Conservation (phyloP, 1,139 yeast genomes). For the Kodamaea ohmeri region DNA sequence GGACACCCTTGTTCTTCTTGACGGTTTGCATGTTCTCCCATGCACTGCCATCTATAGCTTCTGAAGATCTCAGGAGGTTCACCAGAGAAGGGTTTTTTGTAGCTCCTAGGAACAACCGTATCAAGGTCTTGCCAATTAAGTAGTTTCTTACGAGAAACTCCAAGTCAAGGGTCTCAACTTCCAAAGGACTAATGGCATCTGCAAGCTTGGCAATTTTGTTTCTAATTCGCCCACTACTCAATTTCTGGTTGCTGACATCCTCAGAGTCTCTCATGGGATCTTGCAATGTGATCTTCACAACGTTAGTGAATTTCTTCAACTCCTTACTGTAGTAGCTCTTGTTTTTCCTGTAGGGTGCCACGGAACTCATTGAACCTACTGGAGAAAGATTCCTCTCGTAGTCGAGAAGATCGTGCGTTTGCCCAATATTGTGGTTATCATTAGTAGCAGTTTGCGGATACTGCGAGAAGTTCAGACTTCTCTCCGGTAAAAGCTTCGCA, state of each 20-base stretch:
- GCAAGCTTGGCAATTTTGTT: slow-evolving; percentile 38
- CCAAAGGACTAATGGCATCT: slow-evolving; percentile 37
- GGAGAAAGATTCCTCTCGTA: slow-evolving; percentile 8
- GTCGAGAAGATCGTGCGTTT: slow-evolving; percentile 3
- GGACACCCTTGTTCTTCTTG: slow-evolving; percentile 4
- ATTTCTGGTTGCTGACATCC: slow-evolving; percentile 20
- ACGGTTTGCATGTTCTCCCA: slow-evolving; percentile 4
- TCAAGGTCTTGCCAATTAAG: slow-evolving; percentile 36
- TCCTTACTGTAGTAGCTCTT: slow-evolving; percentile 43
- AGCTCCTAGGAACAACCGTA: slow-evolving; percentile 36
- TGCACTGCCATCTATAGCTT: slow-evolving; percentile 4
- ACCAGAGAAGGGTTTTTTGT: slow-evolving; percentile 8
- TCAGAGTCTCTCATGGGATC: slow-evolving; percentile 45
- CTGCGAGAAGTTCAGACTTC: slow-evolving; percentile 13
- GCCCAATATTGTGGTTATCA: neutral
- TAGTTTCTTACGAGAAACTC: slow-evolving; percentile 33
- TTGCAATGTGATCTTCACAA: slow-evolving; percentile 71
- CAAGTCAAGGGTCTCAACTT: slow-evolving; percentile 45
- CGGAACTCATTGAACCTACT: slow-evolving; percentile 8
- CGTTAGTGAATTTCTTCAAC: slow-evolving; percentile 61
- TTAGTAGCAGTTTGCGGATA: neutral
- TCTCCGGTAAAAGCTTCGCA: slow-evolving; percentile 36
- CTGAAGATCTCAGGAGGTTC: neutral
- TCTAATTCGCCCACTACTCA: slow-evolving; percentile 33
- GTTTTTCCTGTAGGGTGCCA: slow-evolving; percentile 21